Conservation (phyloP, 805 yeast species). For the Yarrowia keelungensis region DNA sequence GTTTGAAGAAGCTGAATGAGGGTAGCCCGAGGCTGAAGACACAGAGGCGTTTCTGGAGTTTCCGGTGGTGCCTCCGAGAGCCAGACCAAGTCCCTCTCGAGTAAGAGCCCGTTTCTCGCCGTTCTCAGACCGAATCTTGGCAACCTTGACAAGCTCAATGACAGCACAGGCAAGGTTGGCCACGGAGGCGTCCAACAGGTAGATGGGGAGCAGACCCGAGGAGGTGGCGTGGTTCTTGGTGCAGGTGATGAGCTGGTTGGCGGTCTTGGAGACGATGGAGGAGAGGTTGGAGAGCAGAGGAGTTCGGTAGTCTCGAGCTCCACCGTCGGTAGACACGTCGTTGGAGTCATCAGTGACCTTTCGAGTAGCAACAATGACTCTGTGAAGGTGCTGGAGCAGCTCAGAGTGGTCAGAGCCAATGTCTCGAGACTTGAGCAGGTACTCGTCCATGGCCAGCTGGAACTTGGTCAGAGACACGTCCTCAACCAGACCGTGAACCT, state of each 20-base stretch:
- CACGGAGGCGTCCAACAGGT: conserved; percentile 75
- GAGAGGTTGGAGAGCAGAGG: conserved; percentile 45
- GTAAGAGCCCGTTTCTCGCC: conserved; percentile 22
- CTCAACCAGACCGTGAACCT: conserved; percentile 46
- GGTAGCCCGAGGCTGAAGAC: conserved; percentile 7
- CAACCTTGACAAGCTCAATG: conserved; percentile 53
- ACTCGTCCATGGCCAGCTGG: conserved; percentile 49
- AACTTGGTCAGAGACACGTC: conserved; percentile 46
- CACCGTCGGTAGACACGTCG: conserved; percentile 30
- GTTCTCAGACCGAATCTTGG: conserved; percentile 43
- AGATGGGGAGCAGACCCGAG: conserved; percentile 67
- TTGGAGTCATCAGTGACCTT: conserved; percentile 45
- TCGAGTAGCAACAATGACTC: conserved; percentile 49
- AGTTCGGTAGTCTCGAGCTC: conserved; percentile 25
- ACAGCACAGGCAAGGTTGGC: conserved; percentile 72
- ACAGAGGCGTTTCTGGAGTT: conserved; percentile 2
- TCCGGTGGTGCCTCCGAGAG: background rate
- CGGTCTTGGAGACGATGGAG: conserved; percentile 64
- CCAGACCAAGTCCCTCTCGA: conserved; percentile 12
- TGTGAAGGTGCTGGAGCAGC: conserved; percentile 49
- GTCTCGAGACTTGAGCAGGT: conserved; percentile 48
- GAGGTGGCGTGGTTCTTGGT: conserved; percentile 76
- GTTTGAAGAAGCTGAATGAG: background rate
- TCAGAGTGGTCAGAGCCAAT: conserved; percentile 41
- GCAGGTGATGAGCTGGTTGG: conserved; percentile 76